Conservation (phyloP, 164 flowering plant genomes). For the Berberis vulgaris region DNA sequence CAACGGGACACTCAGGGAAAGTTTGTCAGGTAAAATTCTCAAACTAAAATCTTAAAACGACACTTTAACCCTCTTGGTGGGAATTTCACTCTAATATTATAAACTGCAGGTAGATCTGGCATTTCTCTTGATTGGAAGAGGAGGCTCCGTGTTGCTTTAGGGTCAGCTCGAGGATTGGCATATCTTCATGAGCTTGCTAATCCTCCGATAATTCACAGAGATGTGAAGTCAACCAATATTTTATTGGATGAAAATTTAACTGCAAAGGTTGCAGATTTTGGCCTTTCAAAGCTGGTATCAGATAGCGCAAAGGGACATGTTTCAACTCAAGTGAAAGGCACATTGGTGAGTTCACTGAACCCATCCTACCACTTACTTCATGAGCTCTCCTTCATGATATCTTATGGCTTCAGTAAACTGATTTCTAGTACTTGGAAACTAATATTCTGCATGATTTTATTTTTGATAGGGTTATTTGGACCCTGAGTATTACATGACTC, state of each 20-base stretch:
- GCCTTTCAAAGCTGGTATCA: conserved; percentile 60
- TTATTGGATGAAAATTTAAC: conserved; percentile 52
- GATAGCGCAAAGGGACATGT: conserved; percentile 60
- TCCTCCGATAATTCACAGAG: conserved; percentile 77
- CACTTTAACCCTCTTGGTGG: neutral
- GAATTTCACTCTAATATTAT: neutral
- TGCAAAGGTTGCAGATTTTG: conserved; percentile 77
- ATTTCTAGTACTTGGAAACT: neutral
- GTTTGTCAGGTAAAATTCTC: conserved; percentile 39
- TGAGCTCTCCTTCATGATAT: neutral
- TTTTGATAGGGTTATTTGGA: conserved; percentile 79
- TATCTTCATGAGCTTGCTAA: conserved; percentile 73
- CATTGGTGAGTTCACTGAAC: conserved; percentile 39
- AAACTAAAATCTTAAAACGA: neutral
- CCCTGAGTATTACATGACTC: conserved; percentile 97
- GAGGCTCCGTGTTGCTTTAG: conserved; percentile 63
- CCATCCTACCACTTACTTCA: neutral
- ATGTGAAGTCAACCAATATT: conserved; percentile 66
- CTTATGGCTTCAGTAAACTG: neutral
- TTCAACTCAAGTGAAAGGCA: conserved; percentile 78
- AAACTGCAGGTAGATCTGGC: conserved; percentile 43
- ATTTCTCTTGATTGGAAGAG: conserved; percentile 67
- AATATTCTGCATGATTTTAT: neutral
- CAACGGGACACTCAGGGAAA: conserved; percentile 53
- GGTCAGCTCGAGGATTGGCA: conserved; percentile 72